Base-by-base conservation (phyloP, 257 asterid species). In the Lantana camara region DNA sequence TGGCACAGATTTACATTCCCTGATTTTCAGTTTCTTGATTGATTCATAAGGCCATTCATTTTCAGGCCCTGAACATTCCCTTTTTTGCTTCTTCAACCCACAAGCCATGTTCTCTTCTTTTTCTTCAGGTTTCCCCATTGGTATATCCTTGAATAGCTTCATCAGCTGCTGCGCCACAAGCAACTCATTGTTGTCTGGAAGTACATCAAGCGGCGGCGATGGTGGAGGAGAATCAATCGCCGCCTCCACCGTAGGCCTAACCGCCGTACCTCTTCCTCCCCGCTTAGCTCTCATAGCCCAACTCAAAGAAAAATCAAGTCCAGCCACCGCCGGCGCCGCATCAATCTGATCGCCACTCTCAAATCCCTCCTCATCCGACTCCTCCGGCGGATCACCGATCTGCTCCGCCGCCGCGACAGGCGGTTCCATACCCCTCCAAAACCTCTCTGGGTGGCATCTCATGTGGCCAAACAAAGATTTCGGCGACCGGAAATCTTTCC, bases 391-490 rank as follows among this genome's bases (percentile, higher is more conserved):
- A 0, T 54, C 21, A 2, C 16, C 50, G n/a, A 21, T 71, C 40
- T 16, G 19, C 9, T 1, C 4, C 12, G 1, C 2, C 85, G 90
- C 2, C 85, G 82, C n/a, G 8, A 14, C 2, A 1, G 87, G 96
- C 2, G 86, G 83, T 0, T 63, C 71, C 88, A 86, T 83, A 1
- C 91, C 96, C 47, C 95, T 69, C 70, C 75, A 86, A 0, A 11
- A 14, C 42, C 96, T 56, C 0, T 82, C 87, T 2, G 95, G 95
- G 67, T 89, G 96, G 32, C 83, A 75, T 19, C 88, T 75, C 92
- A 86, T 82, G 56, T 89, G 96, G 0, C 96, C 95, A 44, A 51
- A 82, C 38, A 89, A 51, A 0, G 95, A 81, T 60, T 83, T 89
- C 11, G 9, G 14, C 0, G 87, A 73, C 0, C 32, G 75, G 53